phyloP scores from a whole-genome alignment of 805 yeast species.

The Metschnikowia henanensis region DNA sequence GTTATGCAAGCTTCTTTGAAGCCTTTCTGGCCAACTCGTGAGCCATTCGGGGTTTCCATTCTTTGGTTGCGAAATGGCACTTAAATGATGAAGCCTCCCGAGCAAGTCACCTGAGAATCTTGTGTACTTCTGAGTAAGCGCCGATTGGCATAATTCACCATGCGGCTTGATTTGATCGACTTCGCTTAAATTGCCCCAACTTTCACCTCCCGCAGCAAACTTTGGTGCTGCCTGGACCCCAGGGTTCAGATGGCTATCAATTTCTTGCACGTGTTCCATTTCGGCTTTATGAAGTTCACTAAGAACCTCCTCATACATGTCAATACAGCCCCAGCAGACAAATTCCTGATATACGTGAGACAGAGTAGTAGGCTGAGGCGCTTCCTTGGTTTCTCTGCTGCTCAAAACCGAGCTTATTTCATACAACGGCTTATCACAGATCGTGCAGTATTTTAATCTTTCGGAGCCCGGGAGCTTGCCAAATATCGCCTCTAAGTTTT shows the following conservation, averaged over 20 bases:
- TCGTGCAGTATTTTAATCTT: slow-evolving; percentile 53
- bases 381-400: slow-evolving; percentile 15
- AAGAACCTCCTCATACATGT: slow-evolving; percentile 51
- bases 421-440: slow-evolving; percentile 69
- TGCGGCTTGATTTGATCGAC: no score
- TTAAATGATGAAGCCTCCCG: slow-evolving; percentile 19
- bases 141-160: not conserved
- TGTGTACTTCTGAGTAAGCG: not conserved
- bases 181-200: no score
- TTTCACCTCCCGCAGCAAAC: no score
- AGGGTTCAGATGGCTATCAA: not conserved
- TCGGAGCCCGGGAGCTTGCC: slow-evolving; percentile 41
- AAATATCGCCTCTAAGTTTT: slow-evolving; percentile 37
- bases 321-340: slow-evolving; percentile 65
- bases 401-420: slow-evolving; percentile 50
- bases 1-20: slow-evolving; percentile 9
- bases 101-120: slow-evolving; percentile 28
- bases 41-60: slow-evolving; percentile 13
- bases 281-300: slow-evolving; percentile 35
- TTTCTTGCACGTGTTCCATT: not conserved
- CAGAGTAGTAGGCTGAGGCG: slow-evolving; percentile 4
- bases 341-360: slow-evolving; percentile 46
- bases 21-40: slow-evolving; percentile 8
- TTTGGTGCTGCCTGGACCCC: not conserved
- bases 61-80: slow-evolving; percentile 16